Base-by-base conservation (phyloP, 2,329 filamentous ascomycete species). In the Erysiphe neolycopersici region DNA sequence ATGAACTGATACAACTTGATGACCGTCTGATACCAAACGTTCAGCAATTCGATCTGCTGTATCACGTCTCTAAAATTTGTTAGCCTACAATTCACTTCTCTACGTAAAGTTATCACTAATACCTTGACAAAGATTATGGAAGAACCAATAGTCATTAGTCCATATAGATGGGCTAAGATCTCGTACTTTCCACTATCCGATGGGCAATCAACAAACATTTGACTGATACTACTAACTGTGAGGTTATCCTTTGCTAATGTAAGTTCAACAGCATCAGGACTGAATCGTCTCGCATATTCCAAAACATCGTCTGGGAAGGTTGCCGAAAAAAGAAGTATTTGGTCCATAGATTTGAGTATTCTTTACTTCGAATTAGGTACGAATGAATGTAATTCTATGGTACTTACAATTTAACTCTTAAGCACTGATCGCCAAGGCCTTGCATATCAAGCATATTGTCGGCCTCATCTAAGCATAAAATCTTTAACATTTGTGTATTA, bases 361-460 rank as follows among this genome's bases (percentile, higher is more conserved):
- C 79, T 89, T 48, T 14, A 42, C 31, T 19, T 6, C 16, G 12
- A 22, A 32, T 52, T 48, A 54, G 49, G 31, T 37, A 1, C 12
- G 30, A 22, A 9, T 40, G 16, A 14, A 13, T 35, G 14, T 3
- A n/a, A n/a, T 10, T 22, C 14, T 13, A 22, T 14, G 22, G 38
- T n/a, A 63, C 74, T 54, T 62, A 89, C 82, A 62, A 61, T 65
- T 91, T 93, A 52, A 94, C 82, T 51, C 85, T 76, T 53, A 84
- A 71, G 60, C 87, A 95, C 62, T 98, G 89, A 46, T 95, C 89
- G 43, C 89, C 89, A 44, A 98, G 67, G 43, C 89, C 87, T 61
- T 93, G 83, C 61, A 87, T 79, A 56, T 95, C 89, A 47, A 98
- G 65, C 89, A 98, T 98, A 63, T 94, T 95, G 63, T 98, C 89